These are phyloP conservation scores for Paxillus ammoniavirescens DNA, from an alignment of 768 basidiomycete genomes.

Conservation along the genomic window DNA sequence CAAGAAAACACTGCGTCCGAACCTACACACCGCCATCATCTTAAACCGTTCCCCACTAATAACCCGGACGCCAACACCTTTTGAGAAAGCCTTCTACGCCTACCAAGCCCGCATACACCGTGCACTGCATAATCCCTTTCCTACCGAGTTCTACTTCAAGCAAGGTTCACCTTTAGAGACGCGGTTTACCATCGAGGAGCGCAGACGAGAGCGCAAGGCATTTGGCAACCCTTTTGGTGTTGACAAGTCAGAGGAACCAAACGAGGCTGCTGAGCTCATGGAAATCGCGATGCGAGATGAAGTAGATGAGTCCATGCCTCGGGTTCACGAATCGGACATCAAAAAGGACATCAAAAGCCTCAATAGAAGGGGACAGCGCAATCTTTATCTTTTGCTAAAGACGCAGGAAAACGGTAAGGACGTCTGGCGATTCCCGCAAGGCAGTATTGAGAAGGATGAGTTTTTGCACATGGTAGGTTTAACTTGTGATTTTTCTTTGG, in stretches of 20 bases:
- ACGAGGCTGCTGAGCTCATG: slow-evolving; percentile 51
- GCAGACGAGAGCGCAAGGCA: slow-evolving; percentile 63
- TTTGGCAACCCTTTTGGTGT: slow-evolving; percentile 66
- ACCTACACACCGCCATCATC: slow-evolving; percentile 62
- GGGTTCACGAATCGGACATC: slow-evolving; percentile 60
- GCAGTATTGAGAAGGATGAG: slow-evolving; percentile 58
- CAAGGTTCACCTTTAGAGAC: slow-evolving; percentile 83
- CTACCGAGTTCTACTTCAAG: slow-evolving; percentile 92
- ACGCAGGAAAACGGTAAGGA: slow-evolving; percentile 43
- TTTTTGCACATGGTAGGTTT: slow-evolving; percentile 71
- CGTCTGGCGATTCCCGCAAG: slow-evolving; percentile 83
- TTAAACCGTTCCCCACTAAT: slow-evolving; percentile 77
- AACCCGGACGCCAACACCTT: slow-evolving; percentile 65
- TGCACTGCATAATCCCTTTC: slow-evolving; percentile 85
- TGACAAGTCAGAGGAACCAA: slow-evolving; percentile 41
- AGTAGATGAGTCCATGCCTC: slow-evolving; percentile 58
- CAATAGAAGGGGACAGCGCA: slow-evolving; percentile 80
- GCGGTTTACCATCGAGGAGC: slow-evolving; percentile 75
- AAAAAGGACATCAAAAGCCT: slow-evolving; percentile 66
- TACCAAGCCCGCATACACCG: slow-evolving; percentile 84
- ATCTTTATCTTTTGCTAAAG: slow-evolving; percentile 83
- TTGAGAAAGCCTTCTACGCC: slow-evolving; percentile 79
- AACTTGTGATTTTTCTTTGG: background rate
- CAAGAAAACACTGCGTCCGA: slow-evolving; percentile 32
- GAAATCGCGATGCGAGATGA: slow-evolving; percentile 59